Evolutionary conservation across 1,139 yeast genomes (phyloP).

Genomic region (Lodderomyces parapsilosis): DNA sequence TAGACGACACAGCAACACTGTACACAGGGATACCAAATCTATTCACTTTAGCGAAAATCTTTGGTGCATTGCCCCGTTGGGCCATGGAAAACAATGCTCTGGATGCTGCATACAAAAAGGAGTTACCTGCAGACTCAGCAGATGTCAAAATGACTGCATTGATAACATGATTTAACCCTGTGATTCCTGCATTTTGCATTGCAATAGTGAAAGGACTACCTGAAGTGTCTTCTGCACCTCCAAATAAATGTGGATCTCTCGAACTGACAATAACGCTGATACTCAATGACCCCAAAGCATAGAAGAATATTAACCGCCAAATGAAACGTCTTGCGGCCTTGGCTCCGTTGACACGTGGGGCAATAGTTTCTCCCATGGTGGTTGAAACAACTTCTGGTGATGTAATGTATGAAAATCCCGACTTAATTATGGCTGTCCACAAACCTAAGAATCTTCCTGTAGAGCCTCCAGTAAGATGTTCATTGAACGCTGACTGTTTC

Average conservation of each 20-base stretch:
- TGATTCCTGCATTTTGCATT: slow-evolving; percentile 59
- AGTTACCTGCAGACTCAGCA: slow-evolving; percentile 71
- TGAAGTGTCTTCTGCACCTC: slow-evolving; percentile 37
- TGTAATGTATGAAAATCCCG: slow-evolving; percentile 39
- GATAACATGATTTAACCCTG: slow-evolving; percentile 60
- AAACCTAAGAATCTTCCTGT: slow-evolving; percentile 54
- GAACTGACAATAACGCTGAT: slow-evolving; percentile 47
- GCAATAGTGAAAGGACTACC: slow-evolving; percentile 54
- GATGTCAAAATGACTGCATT: slow-evolving; percentile 69
- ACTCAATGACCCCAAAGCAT: slow-evolving; percentile 42
- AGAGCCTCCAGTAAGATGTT: slow-evolving; percentile 46
- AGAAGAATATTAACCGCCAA: slow-evolving; percentile 48
- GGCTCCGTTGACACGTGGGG: slow-evolving; percentile 45
- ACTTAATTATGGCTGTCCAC: slow-evolving; percentile 35
- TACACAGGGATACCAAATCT: slow-evolving; percentile 63
- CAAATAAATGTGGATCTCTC: slow-evolving; percentile 26
- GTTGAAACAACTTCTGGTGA: slow-evolving; percentile 35
- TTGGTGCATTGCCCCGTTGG: slow-evolving; percentile 62
- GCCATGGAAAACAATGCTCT: slow-evolving; percentile 67
- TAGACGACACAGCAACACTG: slow-evolving; percentile 36
- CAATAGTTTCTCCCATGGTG: slow-evolving; percentile 42
- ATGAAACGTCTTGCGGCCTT: slow-evolving; percentile 48
- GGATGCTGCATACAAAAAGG: slow-evolving; percentile 69
- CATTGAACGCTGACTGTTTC: slow-evolving; percentile 50
- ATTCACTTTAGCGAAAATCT: slow-evolving; percentile 53